A percentile compares a stretch with the other conserved stretches of the same genome.
Evolutionary conservation across 2,329 filamentous ascomycete species (phyloP).

Genomic region (Madurella fahalii): DNA sequence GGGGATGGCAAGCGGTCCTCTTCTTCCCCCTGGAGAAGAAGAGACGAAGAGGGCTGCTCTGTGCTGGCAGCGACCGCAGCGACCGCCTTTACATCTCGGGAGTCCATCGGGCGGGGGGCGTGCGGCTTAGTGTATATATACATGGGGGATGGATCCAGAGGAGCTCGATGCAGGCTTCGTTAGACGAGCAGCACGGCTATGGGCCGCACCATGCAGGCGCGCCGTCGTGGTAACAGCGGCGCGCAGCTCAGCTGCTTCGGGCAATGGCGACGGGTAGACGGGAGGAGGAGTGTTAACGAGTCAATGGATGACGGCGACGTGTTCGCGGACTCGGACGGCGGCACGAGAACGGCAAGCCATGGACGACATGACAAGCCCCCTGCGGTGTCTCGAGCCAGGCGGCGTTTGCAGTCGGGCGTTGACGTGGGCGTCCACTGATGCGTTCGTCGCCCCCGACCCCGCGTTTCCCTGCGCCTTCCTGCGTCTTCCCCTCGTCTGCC

Average conservation of each 20-base stretch:
- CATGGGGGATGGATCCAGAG: slow-evolving; percentile 13
- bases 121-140: slow-evolving; percentile 25
- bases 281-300: slow-evolving; percentile 4
- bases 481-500: not conserved
- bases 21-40: not conserved
- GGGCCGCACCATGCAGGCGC: slow-evolving; percentile 25
- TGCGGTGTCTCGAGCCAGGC: slow-evolving; percentile 5
- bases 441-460: slow-evolving; percentile 1
- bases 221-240: slow-evolving; percentile 17
- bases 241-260: slow-evolving; percentile 1
- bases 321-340: slow-evolving; percentile 14
- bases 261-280: slow-evolving; percentile 9
- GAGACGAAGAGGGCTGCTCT: slow-evolving; percentile 10
- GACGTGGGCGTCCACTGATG: slow-evolving; percentile 16
- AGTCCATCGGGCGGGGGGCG: slow-evolving; percentile 15
- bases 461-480: slow-evolving; percentile 1
- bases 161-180: slow-evolving; percentile 14
- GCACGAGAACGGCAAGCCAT: slow-evolving; percentile 13
- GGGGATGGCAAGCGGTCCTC: slow-evolving; percentile 2
- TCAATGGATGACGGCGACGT: slow-evolving; percentile 9
- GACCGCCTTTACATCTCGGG: slow-evolving; percentile 11
- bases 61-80: slow-evolving; percentile 14
- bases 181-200: slow-evolving; percentile 16
- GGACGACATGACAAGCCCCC: slow-evolving; percentile 13
- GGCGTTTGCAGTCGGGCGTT: slow-evolving; percentile 1